These are phyloP conservation scores for Solanum lignicaule DNA, from an alignment of 257 asterid genomes.

Conservation along the genomic window DNA sequence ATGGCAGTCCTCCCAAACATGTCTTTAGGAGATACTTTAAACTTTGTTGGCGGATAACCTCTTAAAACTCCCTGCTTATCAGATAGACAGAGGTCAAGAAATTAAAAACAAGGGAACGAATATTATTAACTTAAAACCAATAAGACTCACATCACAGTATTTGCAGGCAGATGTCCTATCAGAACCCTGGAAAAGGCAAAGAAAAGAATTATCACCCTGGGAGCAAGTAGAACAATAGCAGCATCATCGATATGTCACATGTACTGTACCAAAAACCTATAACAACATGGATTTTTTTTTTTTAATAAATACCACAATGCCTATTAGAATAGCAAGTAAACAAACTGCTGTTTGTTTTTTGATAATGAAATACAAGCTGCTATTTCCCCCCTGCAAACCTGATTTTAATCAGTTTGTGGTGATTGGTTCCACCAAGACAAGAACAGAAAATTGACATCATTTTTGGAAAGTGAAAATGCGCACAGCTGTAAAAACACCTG, in stretches of 20 bases:
- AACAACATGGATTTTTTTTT: neutral
- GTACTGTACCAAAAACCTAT: neutral
- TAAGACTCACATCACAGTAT: conserved; percentile 75
- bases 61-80: conserved; percentile 49
- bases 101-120: neutral
- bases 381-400: neutral
- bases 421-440: neutral
- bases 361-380: neutral
- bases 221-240: neutral
- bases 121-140: conserved; percentile 3
- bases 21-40: conserved; percentile 66
- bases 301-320: neutral
- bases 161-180: conserved; percentile 42
- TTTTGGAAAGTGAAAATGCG: neutral
- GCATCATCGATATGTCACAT: neutral
- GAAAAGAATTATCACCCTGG: conserved; percentile 13
- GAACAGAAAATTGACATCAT: neutral
- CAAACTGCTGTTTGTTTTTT: neutral
- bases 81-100: conserved; percentile 19
- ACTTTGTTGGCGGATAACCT: conserved; percentile 66
- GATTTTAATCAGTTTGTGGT: neutral
- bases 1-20: conserved; percentile 61
- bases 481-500: neutral
- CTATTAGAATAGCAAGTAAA: neutral
- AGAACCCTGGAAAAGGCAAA: conserved; percentile 38